Conservation (phyloP, 2,329 filamentous ascomycete genomes). For the Aspergillus tanneri region DNA sequence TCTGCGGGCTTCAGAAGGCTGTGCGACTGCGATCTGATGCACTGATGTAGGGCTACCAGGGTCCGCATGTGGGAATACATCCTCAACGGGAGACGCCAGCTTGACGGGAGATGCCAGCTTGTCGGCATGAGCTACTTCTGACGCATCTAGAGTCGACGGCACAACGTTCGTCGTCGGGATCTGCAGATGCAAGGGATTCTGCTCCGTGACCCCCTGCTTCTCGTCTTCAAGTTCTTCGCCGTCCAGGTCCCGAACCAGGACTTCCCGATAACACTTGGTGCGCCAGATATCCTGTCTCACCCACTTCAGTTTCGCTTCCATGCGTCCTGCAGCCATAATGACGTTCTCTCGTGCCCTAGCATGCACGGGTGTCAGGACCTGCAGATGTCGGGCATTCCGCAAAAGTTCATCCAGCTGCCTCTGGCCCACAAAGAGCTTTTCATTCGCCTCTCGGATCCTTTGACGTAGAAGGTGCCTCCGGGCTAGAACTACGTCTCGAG, state of each 20-base stretch:
- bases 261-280: conserved; percentile 84
- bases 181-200: conserved; percentile 17
- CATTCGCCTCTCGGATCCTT: conserved; percentile 79
- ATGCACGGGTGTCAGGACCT: conserved; percentile 85
- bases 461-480: conserved; percentile 77
- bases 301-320: conserved; percentile 90
- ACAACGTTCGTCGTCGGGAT: conserved; percentile 17
- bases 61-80: conserved; percentile 13
- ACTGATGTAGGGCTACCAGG: conserved; percentile 18
- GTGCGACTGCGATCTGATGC: conserved; percentile 24
- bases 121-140: conserved; percentile 4
- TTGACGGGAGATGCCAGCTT: conserved; percentile 16
- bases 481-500: conserved; percentile 79
- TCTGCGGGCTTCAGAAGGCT: conserved; percentile 27
- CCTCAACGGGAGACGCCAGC: conserved; percentile 12
- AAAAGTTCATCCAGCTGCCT: conserved; percentile 80
- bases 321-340: conserved; percentile 76
- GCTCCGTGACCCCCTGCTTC: conserved; percentile 30
- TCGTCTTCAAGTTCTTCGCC: conserved; percentile 62
- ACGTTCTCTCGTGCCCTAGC: conserved; percentile 85
- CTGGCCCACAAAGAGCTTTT: conserved; percentile 69
- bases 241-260: conserved; percentile 79
- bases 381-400: conserved; percentile 84
- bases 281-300: conserved; percentile 91
- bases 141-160: conserved; percentile 16